Base-by-base conservation (phyloP, 805 yeast genomes). In the Blastobotrys mokoenaii region DNA sequence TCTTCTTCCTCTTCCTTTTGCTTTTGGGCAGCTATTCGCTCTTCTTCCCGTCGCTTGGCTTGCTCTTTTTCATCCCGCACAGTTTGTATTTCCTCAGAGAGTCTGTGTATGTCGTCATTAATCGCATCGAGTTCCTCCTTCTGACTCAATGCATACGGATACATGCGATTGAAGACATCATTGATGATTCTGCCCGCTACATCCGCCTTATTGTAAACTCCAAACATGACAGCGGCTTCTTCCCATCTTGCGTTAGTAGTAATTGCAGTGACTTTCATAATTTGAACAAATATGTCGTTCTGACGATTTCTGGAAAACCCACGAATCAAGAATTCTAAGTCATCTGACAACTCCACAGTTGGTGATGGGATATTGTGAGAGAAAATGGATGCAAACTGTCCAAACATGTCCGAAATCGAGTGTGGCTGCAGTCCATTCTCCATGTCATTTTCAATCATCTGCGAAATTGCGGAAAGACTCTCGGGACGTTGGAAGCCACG, bases 161-260 rank as follows among this genome's bases (percentile, higher is more conserved):
- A 32, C 18, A 60, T 50, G 9, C 43, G 30, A 42, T 59, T 58
- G 36, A 49, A 43, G 30, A 61, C 47, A 16, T 53, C 50, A 39
- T 53, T 56, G 14, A 54, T 34, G 16, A 61, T 48, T 22, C 56
- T 44, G 25, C 48, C 37, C 11, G 62, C 57, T 34, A 58, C 63
- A 27, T 59, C 61, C 7, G 66, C 65, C 11, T 61, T 62, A 27
- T 58, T 59, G 27, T 67, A 70, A n/a, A 69, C 72, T 51, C 72
- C 72, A 49, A 77, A 75, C 63, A 77, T 66, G 14, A 70, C 65
- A 32, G 73, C 64, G 5, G 75, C 70, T 38, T 82, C 84, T 33
- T 64, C 64, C 93, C 95, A 86, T 52, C 95, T 71, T 41, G 79
- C 80, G 11, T 67, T 62, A 0, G 93, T 79, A 0, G 84, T 73